Conservation (phyloP, 306 rosid species). For the Mimosa pudica region DNA sequence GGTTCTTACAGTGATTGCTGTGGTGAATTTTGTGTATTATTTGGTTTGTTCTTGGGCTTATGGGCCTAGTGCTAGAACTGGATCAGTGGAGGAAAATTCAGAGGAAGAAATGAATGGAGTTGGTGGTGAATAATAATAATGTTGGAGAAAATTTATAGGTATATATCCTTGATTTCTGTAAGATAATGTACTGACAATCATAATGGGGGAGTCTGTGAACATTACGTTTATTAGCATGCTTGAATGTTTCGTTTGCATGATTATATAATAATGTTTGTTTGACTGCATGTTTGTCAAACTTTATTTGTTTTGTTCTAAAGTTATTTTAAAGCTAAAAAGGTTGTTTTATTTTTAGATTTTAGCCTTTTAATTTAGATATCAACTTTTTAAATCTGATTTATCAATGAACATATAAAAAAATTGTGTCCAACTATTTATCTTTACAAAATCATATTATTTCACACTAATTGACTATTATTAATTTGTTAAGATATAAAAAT, state of each 20-base stretch:
- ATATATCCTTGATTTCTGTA: background rate
- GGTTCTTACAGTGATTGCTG: conserved; percentile 52
- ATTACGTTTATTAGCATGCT: background rate
- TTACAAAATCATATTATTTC: no score
- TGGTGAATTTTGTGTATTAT: conserved; percentile 44
- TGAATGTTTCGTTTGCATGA: background rate
- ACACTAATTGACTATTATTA: no score
- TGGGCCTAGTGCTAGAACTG: conserved; percentile 49
- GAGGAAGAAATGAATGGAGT: background rate
- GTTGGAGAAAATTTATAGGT: background rate
- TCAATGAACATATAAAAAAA: no score
- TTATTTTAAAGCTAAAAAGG: no score
- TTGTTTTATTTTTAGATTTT: no score
- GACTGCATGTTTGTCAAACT: no score
- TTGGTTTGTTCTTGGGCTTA: conserved; percentile 66
- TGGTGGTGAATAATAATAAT: conserved; percentile 15
- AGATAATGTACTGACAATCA: background rate
- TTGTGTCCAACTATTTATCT: no score
- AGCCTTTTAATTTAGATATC: no score
- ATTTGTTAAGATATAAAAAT: no score
- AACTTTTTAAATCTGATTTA: no score
- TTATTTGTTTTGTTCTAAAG: no score
- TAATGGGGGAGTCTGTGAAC: background rate
- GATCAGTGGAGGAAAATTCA: conserved; percentile 23
- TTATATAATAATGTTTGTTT: no score